phyloP scores from a whole-genome alignment of 192 early-diverging fungal species.

The Backusella sp. region DNA sequence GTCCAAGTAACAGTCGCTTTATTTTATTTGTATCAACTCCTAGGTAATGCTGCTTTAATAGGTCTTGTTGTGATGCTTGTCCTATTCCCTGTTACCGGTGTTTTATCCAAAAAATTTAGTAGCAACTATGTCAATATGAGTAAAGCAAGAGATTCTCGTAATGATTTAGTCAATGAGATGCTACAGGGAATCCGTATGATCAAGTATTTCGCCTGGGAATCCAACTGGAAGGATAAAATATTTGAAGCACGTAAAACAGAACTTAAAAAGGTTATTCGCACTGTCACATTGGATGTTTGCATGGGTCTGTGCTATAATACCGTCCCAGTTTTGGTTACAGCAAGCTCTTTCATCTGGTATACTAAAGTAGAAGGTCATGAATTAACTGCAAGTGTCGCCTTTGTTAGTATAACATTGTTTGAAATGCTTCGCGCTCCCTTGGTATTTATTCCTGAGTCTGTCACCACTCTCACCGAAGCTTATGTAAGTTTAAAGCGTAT shows the following conservation, averaged over 20 bases:
- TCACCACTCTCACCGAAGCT: constrained; percentile 47
- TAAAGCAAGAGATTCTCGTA: constrained; percentile 69
- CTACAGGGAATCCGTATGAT: constrained; percentile 79
- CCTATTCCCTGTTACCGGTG: constrained; percentile 56
- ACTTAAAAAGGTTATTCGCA: constrained; percentile 18
- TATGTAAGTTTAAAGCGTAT: constrained; percentile 59
- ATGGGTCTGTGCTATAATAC: constrained; percentile 42
- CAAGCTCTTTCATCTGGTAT: constrained; percentile 56
- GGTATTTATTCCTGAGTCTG: constrained; percentile 52
- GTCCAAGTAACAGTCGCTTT: constrained; percentile 65
- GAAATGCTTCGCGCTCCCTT: constrained; percentile 53
- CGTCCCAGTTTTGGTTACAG: constrained; percentile 51
- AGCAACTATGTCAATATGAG: constrained; percentile 52
- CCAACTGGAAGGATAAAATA: constrained; percentile 66
- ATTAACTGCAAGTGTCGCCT: constrained; percentile 56
- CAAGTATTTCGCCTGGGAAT: constrained; percentile 85
- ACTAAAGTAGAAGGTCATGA: constrained; percentile 49
- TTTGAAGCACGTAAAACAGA: constrained; percentile 39
- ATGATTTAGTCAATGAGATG: constrained; percentile 76
- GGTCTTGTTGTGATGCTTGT: constrained; percentile 69
- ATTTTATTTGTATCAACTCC: constrained; percentile 63
- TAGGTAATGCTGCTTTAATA: constrained; percentile 76
- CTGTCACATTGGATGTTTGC: constrained; percentile 14
- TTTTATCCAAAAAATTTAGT: constrained; percentile 50
- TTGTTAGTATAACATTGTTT: constrained; percentile 64